Evolutionary conservation across 2,329 filamentous ascomycete species (phyloP), one percentile per base, ranked within the genome.

Genomic region (Aspergillus sp.): DNA sequence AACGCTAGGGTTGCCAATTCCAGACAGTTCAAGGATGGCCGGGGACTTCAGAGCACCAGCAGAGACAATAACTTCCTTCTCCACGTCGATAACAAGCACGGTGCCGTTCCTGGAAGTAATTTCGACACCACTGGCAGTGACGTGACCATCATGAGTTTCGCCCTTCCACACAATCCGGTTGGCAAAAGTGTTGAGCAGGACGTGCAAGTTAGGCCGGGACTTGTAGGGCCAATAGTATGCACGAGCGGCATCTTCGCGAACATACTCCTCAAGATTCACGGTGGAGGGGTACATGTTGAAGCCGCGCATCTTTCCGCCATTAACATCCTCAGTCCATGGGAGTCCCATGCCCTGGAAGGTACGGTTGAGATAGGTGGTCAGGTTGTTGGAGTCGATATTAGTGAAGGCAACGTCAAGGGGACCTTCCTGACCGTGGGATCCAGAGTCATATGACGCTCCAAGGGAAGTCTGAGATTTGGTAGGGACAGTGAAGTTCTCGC

Each of bases 21-120:
- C 84, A 0, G 82, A 86, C 1, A 84, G 70, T 58, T 87, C 84
- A 17, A 81, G 76, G 16, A 83, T 70, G 62, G 76, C 78, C 10
- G 78, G 83, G 13, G 80, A 83, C 60, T 77, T 78, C 41, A 81
- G 69, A 16, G 78, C 76, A 0, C 85, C 85, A 1, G 83, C 82
- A 0, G 81, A 80, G 2, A 88, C 65, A 41, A 88, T 77, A 16
- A 86, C 77, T 56, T 87, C 84, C 50, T 68, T 68, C 30, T 58
- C 62, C 57, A 62, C 72, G 13, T 60, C 63, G 16, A 63, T 56
- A 16, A 48, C 35, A 17, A 20, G 24, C 20, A 48, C 46, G 5
- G 46, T 40, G 17, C 46, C 46, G 35, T 48, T 48, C 17, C n/a
- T 35, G 14, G 46, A 48, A 35, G 46, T n/a, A 20, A 48, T 41